Evolutionary conservation across 345 rosid genomes (phyloP).

Genomic region (Salix caprea): DNA sequence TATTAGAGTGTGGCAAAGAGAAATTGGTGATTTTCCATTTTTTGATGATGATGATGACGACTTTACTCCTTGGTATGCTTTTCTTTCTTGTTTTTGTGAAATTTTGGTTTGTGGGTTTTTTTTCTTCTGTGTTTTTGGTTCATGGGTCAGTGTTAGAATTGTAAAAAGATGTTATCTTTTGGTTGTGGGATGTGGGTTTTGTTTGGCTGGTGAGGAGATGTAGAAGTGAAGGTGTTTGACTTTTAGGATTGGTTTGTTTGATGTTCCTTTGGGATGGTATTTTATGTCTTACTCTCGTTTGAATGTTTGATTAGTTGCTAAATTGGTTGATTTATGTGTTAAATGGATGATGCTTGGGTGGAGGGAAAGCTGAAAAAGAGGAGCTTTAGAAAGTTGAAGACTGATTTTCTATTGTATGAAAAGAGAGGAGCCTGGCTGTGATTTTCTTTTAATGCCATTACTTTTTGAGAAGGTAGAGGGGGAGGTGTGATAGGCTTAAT

Average conservation of each 20-base stretch:
- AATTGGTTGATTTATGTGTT: too few relatives aligned
- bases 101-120: not conserved
- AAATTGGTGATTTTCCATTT: conserved; percentile 50
- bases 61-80: conserved; percentile 62
- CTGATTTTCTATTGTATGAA: too few relatives aligned
- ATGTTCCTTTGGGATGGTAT: not conserved
- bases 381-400: too few relatives aligned
- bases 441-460: too few relatives aligned
- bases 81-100: not conserved
- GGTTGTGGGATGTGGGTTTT: not conserved
- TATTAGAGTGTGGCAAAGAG: conserved; percentile 64
- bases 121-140: conserved; percentile 5
- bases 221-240: not conserved
- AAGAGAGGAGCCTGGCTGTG: too few relatives aligned
- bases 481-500: not conserved
- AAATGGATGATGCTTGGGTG: too few relatives aligned
- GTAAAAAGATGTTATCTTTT: not conserved
- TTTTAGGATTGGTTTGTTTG: not conserved
- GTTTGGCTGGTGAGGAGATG: not conserved
- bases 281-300: not conserved
- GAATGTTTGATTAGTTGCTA: too few relatives aligned
- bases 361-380: too few relatives aligned
- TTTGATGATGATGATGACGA: conserved; percentile 28
- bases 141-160: not conserved
- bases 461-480: not conserved